Evolutionary conservation across 345 rosid species (phyloP).

Genomic region (Moringa oleifera): DNA sequence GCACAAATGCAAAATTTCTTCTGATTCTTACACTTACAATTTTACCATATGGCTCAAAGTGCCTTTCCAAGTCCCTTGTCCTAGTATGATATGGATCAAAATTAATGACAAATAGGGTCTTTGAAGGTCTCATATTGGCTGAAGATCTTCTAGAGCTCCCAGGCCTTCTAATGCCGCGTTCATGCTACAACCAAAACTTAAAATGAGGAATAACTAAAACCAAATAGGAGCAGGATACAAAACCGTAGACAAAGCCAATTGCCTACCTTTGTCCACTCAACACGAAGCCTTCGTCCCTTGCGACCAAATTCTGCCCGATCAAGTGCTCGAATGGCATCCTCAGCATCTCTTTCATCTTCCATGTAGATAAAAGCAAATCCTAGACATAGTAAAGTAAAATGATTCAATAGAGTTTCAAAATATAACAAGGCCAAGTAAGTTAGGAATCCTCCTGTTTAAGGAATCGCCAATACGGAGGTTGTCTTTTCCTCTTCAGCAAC

Average conservation of each 20-base stretch:
- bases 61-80: slow-evolving; percentile 88
- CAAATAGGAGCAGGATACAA: no score
- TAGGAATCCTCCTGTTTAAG: slow-evolving; percentile 28
- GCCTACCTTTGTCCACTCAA: slow-evolving; percentile 94
- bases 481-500: slow-evolving; percentile 22
- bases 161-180: slow-evolving; percentile 62
- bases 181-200: slow-evolving; percentile 46
- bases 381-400: slow-evolving; percentile 17
- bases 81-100: slow-evolving; percentile 82
- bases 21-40: slow-evolving; percentile 84
- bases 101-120: slow-evolving; percentile 90
- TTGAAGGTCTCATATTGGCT: slow-evolving; percentile 62
- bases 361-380: slow-evolving; percentile 93
- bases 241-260: not conserved
- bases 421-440: slow-evolving; percentile 5
- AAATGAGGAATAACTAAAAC: not conserved
- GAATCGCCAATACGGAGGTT: slow-evolving; percentile 28
- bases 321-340: slow-evolving; percentile 93
- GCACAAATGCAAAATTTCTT: slow-evolving; percentile 95
- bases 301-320: slow-evolving; percentile 79
- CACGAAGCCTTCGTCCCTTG: slow-evolving; percentile 92
- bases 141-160: slow-evolving; percentile 65
- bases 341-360: slow-evolving; percentile 98
- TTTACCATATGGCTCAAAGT: slow-evolving; percentile 90
- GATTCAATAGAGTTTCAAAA: not conserved